Percentiles rank a stretch among this genome's conserved stretches.
Conservation (phyloP, 2,329 filamentous ascomycete species). For the Pestalotiopsis sp. region DNA sequence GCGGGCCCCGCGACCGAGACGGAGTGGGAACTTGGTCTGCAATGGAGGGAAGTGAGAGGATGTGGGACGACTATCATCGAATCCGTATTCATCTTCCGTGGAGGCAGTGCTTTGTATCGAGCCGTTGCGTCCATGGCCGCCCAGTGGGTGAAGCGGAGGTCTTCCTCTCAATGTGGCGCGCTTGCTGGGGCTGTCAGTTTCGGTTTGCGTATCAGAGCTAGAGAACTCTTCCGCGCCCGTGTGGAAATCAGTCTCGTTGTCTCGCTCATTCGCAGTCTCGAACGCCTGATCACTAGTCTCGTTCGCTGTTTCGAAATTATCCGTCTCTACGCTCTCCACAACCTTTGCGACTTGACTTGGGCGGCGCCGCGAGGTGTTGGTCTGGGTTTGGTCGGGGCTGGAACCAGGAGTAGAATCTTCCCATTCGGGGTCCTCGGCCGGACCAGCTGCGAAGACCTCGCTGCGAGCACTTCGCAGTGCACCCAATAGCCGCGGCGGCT, state of each 20-base stretch:
- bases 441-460: conserved; percentile 60
- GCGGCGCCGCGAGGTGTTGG: conserved; percentile 24
- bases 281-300: conserved; percentile 69
- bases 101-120: conserved; percentile 89
- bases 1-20: conserved; percentile 63
- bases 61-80: conserved; percentile 60
- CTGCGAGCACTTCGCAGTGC: conserved; percentile 71
- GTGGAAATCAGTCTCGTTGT: conserved; percentile 90
- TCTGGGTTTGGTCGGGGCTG: conserved; percentile 43
- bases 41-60: conserved; percentile 54
- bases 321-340: conserved; percentile 46
- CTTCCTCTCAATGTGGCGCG: conserved; percentile 28
- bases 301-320: conserved; percentile 79
- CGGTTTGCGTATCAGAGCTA: conserved; percentile 73
- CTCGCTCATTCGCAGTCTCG: conserved; percentile 73
- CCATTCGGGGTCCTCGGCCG: conserved; percentile 79
- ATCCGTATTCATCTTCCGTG: conserved; percentile 65
- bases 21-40: conserved; percentile 70
- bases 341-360: conserved; percentile 28
- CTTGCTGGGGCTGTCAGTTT: conserved; percentile 69
- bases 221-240: conserved; percentile 80
- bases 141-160: conserved; percentile 19
- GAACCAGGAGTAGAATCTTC: conserved; percentile 73
- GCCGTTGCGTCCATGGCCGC: conserved; percentile 36
- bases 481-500: conserved; percentile 76